A percentile compares a stretch with the other conserved stretches of the same genome.
These are phyloP conservation scores for Tagetes erecta DNA, from an alignment of 129 eudicot species.

Conservation along the genomic window DNA sequence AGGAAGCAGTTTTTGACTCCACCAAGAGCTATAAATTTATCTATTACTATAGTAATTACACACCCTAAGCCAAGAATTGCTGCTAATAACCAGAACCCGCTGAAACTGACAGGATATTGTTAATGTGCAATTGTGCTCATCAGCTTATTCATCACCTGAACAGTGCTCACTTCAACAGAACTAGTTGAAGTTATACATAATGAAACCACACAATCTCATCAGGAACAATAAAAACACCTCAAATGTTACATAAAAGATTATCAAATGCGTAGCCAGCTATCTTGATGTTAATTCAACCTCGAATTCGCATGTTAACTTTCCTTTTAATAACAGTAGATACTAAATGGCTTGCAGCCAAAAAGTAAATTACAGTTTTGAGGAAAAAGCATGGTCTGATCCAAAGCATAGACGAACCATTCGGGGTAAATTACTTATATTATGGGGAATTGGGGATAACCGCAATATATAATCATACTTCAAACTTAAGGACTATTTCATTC, in stretches of 20 bases:
- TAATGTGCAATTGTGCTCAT: background rate
- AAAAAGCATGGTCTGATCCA: slow-evolving; percentile 5
- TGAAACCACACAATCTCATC: background rate
- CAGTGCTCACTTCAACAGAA: slow-evolving; percentile 10
- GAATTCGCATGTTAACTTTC: background rate
- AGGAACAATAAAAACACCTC: slow-evolving; percentile 1
- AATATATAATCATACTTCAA: slow-evolving; percentile 17
- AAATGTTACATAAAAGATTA: slow-evolving; percentile 3
- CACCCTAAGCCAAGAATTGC: background rate
- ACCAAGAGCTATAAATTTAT: background rate
- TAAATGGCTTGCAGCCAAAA: background rate
- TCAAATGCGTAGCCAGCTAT: slow-evolving; percentile 8
- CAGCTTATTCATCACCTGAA: slow-evolving; percentile 6
- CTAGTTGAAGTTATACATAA: background rate
- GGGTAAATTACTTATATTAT: background rate
- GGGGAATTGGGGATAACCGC: background rate
- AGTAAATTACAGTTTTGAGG: background rate
- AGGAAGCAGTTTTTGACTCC: slow-evolving; percentile 5
- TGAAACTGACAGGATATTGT: background rate
- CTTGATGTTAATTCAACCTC: slow-evolving; percentile 3
- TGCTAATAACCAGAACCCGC: slow-evolving; percentile 1
- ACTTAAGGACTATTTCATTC: background rate
- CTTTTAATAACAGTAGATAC: background rate
- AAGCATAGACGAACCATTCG: background rate
- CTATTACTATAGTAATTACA: background rate